Evolutionary conservation across 805 yeast genomes (phyloP), one percentile per base, ranked within the genome.

Genomic region (Martiniozyma abietophila): DNA sequence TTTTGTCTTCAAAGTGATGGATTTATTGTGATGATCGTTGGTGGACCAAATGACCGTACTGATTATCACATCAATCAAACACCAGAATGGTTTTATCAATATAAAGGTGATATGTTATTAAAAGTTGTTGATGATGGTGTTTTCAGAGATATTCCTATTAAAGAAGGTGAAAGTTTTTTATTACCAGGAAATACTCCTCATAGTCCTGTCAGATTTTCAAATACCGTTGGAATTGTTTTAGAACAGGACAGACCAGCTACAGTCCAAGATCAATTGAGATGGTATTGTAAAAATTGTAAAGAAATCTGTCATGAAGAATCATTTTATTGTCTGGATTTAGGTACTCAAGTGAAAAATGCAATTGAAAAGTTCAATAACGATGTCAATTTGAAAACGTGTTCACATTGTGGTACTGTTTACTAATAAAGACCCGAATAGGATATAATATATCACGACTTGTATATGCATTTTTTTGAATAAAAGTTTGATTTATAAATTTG

Each of bases 61-160:
- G 96, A 88, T 53, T 88, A 84, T 53, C 96, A 88, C 51, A 73
- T 88, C 31, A 88, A 88, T 51, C 94, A 84, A 48, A 88, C 96
- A 0, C 96, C 96, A 1, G 96, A 88, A 50, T 88, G 85, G 73
- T 88, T 88, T 55, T 76, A 80, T 58, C 89, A 81, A 66, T 72
- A 80, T 54, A 83, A 83, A 56, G 96, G 96, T 2, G 64, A 67
- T 18, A 86, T 88, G 95, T 69, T 81, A 15, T 64, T 88, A 42
- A 76, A 74, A 42, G 94, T 88, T 2, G 95, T 86, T 2, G 85
- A 80, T 40, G 76, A 74, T 21, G 89, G 85, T 2, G 69, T 67
- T 37, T 85, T 88, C 59, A 71, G 64, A 44, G 94, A 84, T 45
- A 67, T 88, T 15, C 61, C 69, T 3, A 86, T 88, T 36, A 62